Evolutionary conservation across 441 rosid species (phyloP).

Genomic region (Pelargonium fulgidum): DNA sequence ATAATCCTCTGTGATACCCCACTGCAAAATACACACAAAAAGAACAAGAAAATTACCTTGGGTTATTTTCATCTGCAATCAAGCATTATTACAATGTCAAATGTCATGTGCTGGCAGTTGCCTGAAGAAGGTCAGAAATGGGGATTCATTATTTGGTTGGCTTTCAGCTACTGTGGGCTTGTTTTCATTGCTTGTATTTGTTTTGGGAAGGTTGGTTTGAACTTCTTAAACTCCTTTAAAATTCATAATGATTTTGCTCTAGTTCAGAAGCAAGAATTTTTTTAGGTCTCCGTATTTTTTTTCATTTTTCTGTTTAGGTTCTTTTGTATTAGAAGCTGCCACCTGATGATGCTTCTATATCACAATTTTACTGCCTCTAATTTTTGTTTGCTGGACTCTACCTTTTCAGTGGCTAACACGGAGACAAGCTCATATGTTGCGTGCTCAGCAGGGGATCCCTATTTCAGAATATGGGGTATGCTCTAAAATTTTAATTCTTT

Average conservation of each 20-base stretch:
- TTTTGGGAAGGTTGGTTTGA: conserved; percentile 55
- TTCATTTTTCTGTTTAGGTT: neutral
- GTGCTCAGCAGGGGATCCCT: conserved; percentile 97
- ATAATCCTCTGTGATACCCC: neutral
- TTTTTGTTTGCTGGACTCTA: conserved; percentile 11
- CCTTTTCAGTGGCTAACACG: conserved; percentile 70
- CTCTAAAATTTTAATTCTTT: conserved; percentile 14
- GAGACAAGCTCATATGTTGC: conserved; percentile 71
- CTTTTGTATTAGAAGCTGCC: no score
- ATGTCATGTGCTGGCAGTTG: conserved; percentile 42
- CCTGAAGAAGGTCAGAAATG: conserved; percentile 93
- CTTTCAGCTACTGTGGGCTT: conserved; percentile 93
- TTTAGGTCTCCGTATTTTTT: conserved; percentile 7
- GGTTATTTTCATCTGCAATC: conserved; percentile 6
- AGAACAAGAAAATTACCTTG: neutral
- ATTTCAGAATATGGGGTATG: conserved; percentile 88
- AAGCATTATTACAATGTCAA: conserved; percentile 12
- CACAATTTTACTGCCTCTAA: conserved; percentile 3
- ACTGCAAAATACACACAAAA: neutral
- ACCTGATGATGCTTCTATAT: neutral
- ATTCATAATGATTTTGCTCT: neutral
- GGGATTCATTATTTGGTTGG: conserved; percentile 96
- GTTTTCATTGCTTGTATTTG: conserved; percentile 78
- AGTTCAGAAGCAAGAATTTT: neutral
- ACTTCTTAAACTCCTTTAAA: neutral